Conservation (phyloP, 2,329 filamentous ascomycete genomes). For the Anisogramma anomala region DNA sequence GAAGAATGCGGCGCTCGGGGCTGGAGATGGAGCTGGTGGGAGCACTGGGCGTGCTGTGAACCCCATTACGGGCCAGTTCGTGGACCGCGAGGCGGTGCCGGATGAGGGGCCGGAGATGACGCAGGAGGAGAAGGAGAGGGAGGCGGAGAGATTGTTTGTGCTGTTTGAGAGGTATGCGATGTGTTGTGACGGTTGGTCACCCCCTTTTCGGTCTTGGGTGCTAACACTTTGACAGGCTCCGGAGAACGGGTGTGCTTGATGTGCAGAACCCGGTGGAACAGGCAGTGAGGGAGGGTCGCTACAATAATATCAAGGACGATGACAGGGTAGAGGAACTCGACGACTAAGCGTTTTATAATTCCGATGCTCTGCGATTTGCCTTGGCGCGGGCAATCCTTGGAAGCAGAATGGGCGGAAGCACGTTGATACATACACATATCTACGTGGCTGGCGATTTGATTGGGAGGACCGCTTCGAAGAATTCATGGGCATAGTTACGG, state of each 20-base stretch:
- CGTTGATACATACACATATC: too few relatives aligned
- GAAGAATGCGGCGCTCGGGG: conserved; percentile 47
- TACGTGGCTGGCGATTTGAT: too few relatives aligned
- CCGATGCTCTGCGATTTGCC: too few relatives aligned
- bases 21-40: conserved; percentile 33
- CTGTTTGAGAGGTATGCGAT: conserved; percentile 64
- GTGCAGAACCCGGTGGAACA: conserved; percentile 69
- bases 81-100: conserved; percentile 53
- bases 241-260: conserved; percentile 62
- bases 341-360: conserved; percentile 19
- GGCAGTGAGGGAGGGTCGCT: conserved; percentile 56
- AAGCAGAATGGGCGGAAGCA: too few relatives aligned
- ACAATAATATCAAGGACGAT: conserved; percentile 56
- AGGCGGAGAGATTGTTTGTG: conserved; percentile 82
- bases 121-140: conserved; percentile 78
- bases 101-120: conserved; percentile 61
- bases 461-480: too few relatives aligned
- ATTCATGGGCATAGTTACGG: background rate
- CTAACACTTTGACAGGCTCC: conserved; percentile 36
- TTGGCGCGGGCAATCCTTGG: too few relatives aligned
- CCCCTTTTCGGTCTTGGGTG: too few relatives aligned
- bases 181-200: conserved; percentile 14
- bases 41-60: conserved; percentile 46
- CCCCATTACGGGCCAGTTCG: conserved; percentile 74
- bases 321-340: conserved; percentile 36